Conservation (phyloP, 1,139 yeast species). For the Hansenula anomala region DNA sequence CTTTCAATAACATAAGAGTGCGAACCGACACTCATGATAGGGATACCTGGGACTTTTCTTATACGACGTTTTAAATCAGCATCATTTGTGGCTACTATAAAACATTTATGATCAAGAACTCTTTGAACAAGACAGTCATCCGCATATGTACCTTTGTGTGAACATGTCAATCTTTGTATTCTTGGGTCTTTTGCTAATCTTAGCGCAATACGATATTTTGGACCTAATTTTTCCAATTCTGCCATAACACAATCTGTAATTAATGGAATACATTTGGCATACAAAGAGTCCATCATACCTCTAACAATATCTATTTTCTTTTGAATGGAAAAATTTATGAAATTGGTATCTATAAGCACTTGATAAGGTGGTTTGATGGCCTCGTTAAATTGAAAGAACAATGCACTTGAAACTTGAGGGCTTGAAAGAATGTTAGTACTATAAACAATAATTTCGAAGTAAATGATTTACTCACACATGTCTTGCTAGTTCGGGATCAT, state of each 20-base stretch:
- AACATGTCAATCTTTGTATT: slow-evolving; percentile 78
- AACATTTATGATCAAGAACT: slow-evolving; percentile 93
- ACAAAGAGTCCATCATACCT: slow-evolving; percentile 93
- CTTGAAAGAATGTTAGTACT: slow-evolving; percentile 8
- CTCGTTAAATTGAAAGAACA: slow-evolving; percentile 90
- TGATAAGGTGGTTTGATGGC: slow-evolving; percentile 97
- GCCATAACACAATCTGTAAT: slow-evolving; percentile 98
- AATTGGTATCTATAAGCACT: slow-evolving; percentile 91
- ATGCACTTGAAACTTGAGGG: slow-evolving; percentile 96
- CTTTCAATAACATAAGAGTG: slow-evolving; percentile 91
- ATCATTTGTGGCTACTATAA: slow-evolving; percentile 96
- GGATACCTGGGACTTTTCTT: slow-evolving; percentile 95
- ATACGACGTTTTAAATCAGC: slow-evolving; percentile 94
- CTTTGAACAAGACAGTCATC: slow-evolving; percentile 95
- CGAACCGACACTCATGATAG: slow-evolving; percentile 93
- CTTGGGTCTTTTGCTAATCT: slow-evolving; percentile 92
- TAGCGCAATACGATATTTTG: slow-evolving; percentile 88
- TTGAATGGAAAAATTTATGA: slow-evolving; percentile 92
- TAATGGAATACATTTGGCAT: slow-evolving; percentile 93
- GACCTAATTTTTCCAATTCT: slow-evolving; percentile 92
- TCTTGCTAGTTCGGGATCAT: slow-evolving; percentile 78
- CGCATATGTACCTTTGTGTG: slow-evolving; percentile 95
- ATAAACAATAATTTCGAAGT: background rate
- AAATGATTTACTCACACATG: slow-evolving; percentile 38
- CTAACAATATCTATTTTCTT: slow-evolving; percentile 88